These are phyloP conservation scores for Pyricularia pennisetigena DNA, from an alignment of 2,329 filamentous ascomycete species.

Conservation along the genomic window DNA sequence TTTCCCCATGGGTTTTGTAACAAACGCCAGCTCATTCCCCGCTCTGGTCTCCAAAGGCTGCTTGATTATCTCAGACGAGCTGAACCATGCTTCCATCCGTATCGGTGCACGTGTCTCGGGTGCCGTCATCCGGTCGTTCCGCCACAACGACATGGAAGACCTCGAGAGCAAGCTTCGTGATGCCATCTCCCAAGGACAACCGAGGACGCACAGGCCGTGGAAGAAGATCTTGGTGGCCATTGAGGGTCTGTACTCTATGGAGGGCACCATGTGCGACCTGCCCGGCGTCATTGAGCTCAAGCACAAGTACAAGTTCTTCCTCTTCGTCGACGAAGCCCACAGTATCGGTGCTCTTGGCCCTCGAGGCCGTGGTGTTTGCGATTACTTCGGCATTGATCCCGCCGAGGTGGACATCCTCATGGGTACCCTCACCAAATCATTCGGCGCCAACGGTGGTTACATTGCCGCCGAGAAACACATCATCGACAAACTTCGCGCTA, in stretches of 20 bases:
- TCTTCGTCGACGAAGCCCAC: conserved; percentile 95
- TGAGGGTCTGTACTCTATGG: conserved; percentile 98
- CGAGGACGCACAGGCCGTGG: conserved; percentile 96
- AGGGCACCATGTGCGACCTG: conserved; percentile 97
- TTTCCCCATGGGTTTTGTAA: conserved; percentile 98
- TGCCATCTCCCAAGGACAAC: conserved; percentile 91
- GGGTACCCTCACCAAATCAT: conserved; percentile 97
- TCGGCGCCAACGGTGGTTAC: conserved; percentile 96
- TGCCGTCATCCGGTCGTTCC: conserved; percentile 92
- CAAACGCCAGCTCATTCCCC: conserved; percentile 87
- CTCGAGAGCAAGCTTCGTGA: conserved; percentile 82
- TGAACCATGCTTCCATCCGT: conserved; percentile 96
- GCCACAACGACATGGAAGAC: conserved; percentile 90
- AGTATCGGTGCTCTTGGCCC: conserved; percentile 90
- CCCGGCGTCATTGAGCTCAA: conserved; percentile 80
- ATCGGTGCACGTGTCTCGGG: conserved; percentile 90
- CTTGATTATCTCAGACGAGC: conserved; percentile 89
- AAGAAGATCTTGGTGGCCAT: conserved; percentile 97
- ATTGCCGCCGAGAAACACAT: conserved; percentile 81
- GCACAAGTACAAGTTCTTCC: conserved; percentile 91
- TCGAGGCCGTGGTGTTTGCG: conserved; percentile 82
- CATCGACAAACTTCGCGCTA: conserved; percentile 81
- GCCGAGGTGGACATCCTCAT: conserved; percentile 88
- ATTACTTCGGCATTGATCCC: conserved; percentile 91
- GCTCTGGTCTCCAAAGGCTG: conserved; percentile 88